Conservation (phyloP, 1,284 basidiomycete species). For the Fomitopsis palustris region DNA sequence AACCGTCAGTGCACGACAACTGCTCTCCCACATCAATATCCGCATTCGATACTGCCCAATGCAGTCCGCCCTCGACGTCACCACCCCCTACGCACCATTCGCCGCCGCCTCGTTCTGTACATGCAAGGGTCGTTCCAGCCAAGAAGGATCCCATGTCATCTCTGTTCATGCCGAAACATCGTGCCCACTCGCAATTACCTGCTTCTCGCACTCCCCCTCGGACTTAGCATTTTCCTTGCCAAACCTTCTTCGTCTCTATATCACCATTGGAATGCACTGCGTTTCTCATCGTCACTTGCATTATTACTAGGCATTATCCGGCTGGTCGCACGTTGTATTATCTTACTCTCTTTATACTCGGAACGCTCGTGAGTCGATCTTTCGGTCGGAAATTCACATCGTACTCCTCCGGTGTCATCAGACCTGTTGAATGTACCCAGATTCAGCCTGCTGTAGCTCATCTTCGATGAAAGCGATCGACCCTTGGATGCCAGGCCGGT, state of each 20-base stretch:
- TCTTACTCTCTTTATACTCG: not conserved
- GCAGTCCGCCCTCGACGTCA: conserved; percentile 3
- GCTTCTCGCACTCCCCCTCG: conserved; percentile 15
- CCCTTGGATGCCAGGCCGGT: not conserved
- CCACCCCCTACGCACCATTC: conserved; percentile 8
- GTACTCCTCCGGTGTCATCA: not conserved
- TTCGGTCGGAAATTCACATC: not conserved
- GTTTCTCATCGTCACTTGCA: not conserved
- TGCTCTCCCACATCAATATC: not conserved
- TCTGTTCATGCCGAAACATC: conserved; percentile 74
- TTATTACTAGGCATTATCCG: not conserved
- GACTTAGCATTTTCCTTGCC: not conserved
- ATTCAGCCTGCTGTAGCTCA: not conserved
- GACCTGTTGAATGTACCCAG: not conserved
- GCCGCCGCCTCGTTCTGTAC: conserved; percentile 8
- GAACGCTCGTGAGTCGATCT: not conserved
- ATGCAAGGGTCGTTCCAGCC: conserved; percentile 19
- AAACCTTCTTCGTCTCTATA: not conserved
- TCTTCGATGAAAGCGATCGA: not conserved
- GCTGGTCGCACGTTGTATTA: not conserved
- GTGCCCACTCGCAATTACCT: conserved; percentile 58
- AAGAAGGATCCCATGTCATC: conserved; percentile 66
- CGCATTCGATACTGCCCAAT: not conserved
- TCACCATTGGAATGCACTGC: not conserved
- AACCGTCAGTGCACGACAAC: not conserved